Conservation (phyloP, 2,329 filamentous ascomycete species). For the Nigrospora oryzae region DNA sequence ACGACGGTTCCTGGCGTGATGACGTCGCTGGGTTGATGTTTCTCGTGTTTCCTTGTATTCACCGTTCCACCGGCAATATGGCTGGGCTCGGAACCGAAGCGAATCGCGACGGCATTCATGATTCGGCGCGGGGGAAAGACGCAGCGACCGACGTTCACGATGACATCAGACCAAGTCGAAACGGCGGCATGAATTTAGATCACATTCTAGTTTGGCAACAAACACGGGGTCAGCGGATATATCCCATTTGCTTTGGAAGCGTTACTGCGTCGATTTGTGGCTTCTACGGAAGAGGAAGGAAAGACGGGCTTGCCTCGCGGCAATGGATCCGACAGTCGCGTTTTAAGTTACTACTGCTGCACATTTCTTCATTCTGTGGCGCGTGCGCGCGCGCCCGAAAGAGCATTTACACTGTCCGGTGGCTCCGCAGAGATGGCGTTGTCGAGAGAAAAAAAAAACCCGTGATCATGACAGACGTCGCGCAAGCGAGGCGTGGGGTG, state of each 20-base stretch:
- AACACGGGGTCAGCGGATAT: conserved; percentile 15
- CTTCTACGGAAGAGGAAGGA: not conserved
- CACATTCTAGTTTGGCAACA: conserved; percentile 18
- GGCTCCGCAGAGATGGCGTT: not conserved
- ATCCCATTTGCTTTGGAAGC: conserved; percentile 11
- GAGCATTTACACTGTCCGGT: not conserved
- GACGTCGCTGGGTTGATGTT: not conserved
- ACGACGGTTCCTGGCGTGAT: not conserved
- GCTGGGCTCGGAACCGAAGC: not conserved
- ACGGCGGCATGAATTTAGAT: conserved; percentile 12
- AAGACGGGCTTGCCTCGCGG: conserved; percentile 3
- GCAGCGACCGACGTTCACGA: too few relatives aligned
- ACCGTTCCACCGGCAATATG: not conserved
- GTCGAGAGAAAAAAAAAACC: not conserved
- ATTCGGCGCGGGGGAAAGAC: not conserved
- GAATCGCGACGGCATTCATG: not conserved
- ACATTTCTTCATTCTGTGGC: not conserved
- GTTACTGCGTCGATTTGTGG: not conserved
- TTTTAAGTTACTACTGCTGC: not conserved
- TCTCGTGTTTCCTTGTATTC: not conserved
- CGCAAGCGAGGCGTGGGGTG: not conserved
- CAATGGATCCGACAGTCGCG: not conserved
- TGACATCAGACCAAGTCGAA: not conserved
- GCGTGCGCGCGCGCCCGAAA: not conserved
- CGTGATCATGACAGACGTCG: not conserved